These are phyloP conservation scores for Calonectria henricotiae DNA, from an alignment of 2,329 filamentous ascomycete species.

Conservation along the genomic window DNA sequence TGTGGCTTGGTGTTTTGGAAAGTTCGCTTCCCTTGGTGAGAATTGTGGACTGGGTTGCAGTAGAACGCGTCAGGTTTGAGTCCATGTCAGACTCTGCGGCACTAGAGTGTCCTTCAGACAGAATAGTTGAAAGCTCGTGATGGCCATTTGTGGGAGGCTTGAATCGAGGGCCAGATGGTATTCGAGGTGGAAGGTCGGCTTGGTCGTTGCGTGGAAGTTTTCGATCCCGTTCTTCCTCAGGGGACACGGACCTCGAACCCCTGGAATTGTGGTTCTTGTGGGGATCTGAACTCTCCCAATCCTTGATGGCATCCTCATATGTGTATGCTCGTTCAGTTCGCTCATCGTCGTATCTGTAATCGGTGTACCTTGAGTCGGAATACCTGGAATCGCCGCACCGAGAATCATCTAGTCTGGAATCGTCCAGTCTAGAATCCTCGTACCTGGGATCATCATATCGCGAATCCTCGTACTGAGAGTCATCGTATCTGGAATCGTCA, in stretches of 20 bases:
- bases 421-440: slow-evolving; percentile 30
- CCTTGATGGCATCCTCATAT: slow-evolving; percentile 46
- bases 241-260: slow-evolving; percentile 42
- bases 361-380: slow-evolving; percentile 16
- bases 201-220: slow-evolving; percentile 42
- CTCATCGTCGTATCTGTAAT: slow-evolving; percentile 44
- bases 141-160: slow-evolving; percentile 70
- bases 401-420: slow-evolving; percentile 30
- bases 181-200: slow-evolving; percentile 47
- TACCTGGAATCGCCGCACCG: slow-evolving; percentile 26
- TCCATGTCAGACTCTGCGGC: slow-evolving; percentile 66
- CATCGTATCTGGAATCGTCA: slow-evolving; percentile 2
- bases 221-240: slow-evolving; percentile 45
- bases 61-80: slow-evolving; percentile 70
- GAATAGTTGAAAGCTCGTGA: slow-evolving; percentile 73
- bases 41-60: slow-evolving; percentile 70
- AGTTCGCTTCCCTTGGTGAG: slow-evolving; percentile 65
- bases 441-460: slow-evolving; percentile 44
- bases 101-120: slow-evolving; percentile 68
- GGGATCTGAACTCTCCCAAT: slow-evolving; percentile 52
- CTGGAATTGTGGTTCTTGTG: slow-evolving; percentile 41
- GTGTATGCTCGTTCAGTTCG: slow-evolving; percentile 42
- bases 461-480: slow-evolving; percentile 24
- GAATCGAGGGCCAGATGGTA: slow-evolving; percentile 56
- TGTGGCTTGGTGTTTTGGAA: slow-evolving; percentile 62